Evolutionary conservation across 1,284 basidiomycete species (phyloP).

Genomic region (Sporisorium exsertum): DNA sequence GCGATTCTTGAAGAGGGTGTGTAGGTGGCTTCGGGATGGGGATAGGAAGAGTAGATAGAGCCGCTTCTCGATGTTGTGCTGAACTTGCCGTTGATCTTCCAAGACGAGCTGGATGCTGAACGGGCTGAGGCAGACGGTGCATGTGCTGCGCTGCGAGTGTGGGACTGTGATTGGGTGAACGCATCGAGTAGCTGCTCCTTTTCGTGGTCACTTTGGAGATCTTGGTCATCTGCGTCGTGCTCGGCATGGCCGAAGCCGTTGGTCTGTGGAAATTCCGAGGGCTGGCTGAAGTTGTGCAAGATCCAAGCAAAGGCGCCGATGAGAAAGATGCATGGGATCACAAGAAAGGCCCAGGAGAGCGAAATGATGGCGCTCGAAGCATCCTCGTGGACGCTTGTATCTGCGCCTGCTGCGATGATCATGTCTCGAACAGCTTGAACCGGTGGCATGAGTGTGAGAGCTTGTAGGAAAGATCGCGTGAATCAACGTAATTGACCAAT

Average conservation of each 20-base stretch:
- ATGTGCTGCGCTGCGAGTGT: slow-evolving; percentile 4
- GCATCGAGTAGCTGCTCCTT: slow-evolving; percentile 44
- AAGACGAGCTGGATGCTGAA: slow-evolving; percentile 13
- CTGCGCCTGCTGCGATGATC: slow-evolving; percentile 6
- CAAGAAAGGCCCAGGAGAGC: slow-evolving; percentile 39
- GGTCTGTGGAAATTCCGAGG: slow-evolving; percentile 29
- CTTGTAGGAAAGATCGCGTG: neutral
- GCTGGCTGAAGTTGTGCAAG: slow-evolving; percentile 33
- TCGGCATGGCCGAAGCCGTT: slow-evolving; percentile 22
- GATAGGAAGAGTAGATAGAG: slow-evolving; percentile 38
- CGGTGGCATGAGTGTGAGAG: slow-evolving; percentile 15
- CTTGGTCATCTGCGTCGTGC: slow-evolving; percentile 7
- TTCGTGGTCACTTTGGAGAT: slow-evolving; percentile 24
- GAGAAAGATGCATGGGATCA: slow-evolving; percentile 45
- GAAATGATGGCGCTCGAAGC: slow-evolving; percentile 35
- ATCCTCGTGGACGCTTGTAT: slow-evolving; percentile 27
- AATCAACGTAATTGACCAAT: no score
- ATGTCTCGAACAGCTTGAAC: slow-evolving; percentile 4
- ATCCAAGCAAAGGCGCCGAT: slow-evolving; percentile 40
- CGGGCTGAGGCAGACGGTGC: neutral
- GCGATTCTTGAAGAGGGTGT: slow-evolving; percentile 11
- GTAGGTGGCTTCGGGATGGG: slow-evolving; percentile 21
- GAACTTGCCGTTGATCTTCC: slow-evolving; percentile 50
- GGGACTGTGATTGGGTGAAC: slow-evolving; percentile 36
- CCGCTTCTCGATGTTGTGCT: slow-evolving; percentile 40